These are phyloP conservation scores for Raffaelea albimanens DNA, from an alignment of 2,329 filamentous ascomycete genomes.

Conservation along the genomic window DNA sequence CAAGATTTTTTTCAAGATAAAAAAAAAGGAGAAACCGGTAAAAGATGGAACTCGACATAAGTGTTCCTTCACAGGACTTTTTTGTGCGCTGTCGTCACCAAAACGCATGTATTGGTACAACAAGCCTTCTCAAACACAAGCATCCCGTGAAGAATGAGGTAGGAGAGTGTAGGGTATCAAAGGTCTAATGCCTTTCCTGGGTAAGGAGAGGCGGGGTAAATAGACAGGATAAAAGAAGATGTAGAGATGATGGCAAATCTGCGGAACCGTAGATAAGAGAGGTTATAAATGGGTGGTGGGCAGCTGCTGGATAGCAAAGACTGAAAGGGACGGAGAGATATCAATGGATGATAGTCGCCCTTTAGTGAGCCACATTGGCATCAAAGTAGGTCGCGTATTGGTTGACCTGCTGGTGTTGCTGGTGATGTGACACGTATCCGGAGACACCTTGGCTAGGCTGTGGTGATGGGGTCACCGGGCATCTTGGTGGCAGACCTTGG, in stretches of 20 bases:
- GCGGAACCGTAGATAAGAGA: background rate
- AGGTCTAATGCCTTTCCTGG: slow-evolving; percentile 8
- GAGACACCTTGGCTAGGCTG: slow-evolving; percentile 31
- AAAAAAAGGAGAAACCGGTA: slow-evolving; percentile 2
- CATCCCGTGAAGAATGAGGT: slow-evolving; percentile 6
- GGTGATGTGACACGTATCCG: slow-evolving; percentile 18
- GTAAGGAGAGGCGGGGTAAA: slow-evolving; percentile 6
- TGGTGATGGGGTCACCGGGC: slow-evolving; percentile 55
- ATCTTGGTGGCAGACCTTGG: slow-evolving; percentile 37
- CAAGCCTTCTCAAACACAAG: slow-evolving; percentile 8
- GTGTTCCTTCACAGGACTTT: slow-evolving; percentile 6
- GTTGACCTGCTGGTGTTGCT: slow-evolving; percentile 30
- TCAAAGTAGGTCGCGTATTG: slow-evolving; percentile 35
- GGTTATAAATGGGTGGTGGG: background rate
- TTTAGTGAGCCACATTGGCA: slow-evolving; percentile 7
- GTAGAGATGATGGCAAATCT: background rate
- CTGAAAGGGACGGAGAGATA: too few relatives aligned
- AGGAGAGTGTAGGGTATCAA: slow-evolving; percentile 12
- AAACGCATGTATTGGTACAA: slow-evolving; percentile 12
- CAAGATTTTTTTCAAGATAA: slow-evolving; percentile 6
- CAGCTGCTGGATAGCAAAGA: background rate
- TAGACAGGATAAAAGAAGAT: background rate
- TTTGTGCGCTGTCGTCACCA: slow-evolving; percentile 3
- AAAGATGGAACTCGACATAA: slow-evolving; percentile 10
- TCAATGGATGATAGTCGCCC: background rate